These are phyloP conservation scores for Cucurbita ficifolia DNA, from an alignment of 306 rosid genomes.

Conservation along the genomic window DNA sequence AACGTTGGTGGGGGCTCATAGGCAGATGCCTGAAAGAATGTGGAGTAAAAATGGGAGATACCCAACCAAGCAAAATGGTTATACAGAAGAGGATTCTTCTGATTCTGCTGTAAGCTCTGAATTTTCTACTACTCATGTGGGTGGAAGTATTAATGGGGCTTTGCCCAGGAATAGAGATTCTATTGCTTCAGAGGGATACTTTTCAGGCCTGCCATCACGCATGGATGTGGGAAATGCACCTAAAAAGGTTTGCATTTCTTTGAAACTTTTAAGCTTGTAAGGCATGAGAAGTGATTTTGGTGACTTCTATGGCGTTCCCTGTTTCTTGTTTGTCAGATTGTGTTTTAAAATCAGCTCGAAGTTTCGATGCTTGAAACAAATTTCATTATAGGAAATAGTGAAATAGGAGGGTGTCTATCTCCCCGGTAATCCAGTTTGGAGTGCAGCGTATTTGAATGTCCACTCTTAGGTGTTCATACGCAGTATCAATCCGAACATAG, in stretches of 20 bases:
- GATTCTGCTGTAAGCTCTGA: slow-evolving; percentile 91
- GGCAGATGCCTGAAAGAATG: slow-evolving; percentile 20
- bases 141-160: slow-evolving; percentile 65
- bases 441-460: background rate
- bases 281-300: background rate
- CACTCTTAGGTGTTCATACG: background rate
- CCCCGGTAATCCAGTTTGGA: background rate
- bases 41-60: slow-evolving; percentile 22
- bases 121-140: slow-evolving; percentile 67
- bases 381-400: background rate
- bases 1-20: slow-evolving; percentile 38
- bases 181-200: slow-evolving; percentile 53
- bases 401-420: background rate
- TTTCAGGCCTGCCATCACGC: slow-evolving; percentile 58
- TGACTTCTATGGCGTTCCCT: background rate
- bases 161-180: slow-evolving; percentile 33
- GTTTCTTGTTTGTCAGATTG: background rate
- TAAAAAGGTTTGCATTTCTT: slow-evolving; percentile 32
- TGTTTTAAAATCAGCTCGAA: background rate
- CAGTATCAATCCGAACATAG: no score
- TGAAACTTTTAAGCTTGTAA: slow-evolving; percentile 2
- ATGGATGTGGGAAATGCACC: slow-evolving; percentile 32
- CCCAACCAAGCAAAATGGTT: slow-evolving; percentile 36
- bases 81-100: slow-evolving; percentile 66
- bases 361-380: background rate